Evolutionary conservation across 2,329 filamentous ascomycete genomes (phyloP), one percentile per base, ranked within the genome.

Genomic region (Bipolaris cookei): DNA sequence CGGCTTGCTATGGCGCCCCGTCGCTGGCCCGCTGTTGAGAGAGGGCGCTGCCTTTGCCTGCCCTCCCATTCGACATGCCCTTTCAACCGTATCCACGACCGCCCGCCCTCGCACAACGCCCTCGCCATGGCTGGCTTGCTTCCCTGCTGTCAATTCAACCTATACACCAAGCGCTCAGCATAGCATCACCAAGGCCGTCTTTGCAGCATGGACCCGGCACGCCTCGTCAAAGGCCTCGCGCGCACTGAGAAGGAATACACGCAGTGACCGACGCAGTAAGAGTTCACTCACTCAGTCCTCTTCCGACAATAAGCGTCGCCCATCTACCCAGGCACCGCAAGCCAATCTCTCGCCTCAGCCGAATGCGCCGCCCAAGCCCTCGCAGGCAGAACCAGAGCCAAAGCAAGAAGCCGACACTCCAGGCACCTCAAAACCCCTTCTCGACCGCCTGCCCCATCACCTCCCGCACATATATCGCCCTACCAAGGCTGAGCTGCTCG

Each of bases 401-500:
- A 67, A 67, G 50, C 56, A 62, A 25, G 65, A 72, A 34, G 48
- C 66, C 7, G 64, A 69, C 23, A 52, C 66, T 18, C 45, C 65
- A 14, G 43, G 57, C 16, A 52, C 66, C 4, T 59, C 74, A 18
- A 78, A 79, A 53, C 78, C 82, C 58, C 74, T 89, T 25, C 81
- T 86, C 59, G 81, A 88, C 66, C 83, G 84, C 59, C 77, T 83
- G 14, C 76, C 76, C 7, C 70, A 78, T 50, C 54, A 89, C 54
- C 85, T 88, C 21, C 89, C 90, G 67, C 92, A 87, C 61, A 75
- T 88, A 35, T 85, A 97, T 79, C 85, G 93, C 18, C 94, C 95
- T 4, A 94, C 89, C 6, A 97, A 96, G 73, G 93, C 97, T 74
- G 95, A 99, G 76, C 83, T 99, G 25, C 82, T 99, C 34, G 90